phyloP scores from a whole-genome alignment of 2,329 filamentous ascomycete genomes.

The Fusarium sacchari region DNA sequence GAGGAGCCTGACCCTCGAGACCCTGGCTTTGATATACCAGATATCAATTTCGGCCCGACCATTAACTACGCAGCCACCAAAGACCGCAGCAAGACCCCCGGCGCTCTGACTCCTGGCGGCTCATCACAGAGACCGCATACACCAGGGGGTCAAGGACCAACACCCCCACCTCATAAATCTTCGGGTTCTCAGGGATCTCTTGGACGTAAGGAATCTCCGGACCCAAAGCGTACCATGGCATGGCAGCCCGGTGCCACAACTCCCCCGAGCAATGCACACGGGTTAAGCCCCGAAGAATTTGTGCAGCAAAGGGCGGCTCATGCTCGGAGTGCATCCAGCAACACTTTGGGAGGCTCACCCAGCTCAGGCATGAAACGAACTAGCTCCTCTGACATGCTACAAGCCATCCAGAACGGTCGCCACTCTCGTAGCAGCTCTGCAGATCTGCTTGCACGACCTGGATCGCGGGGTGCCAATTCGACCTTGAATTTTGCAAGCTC shows the following conservation, averaged over 20 bases:
- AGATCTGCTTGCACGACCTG: slow-evolving; percentile 61
- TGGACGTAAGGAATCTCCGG: slow-evolving; percentile 59
- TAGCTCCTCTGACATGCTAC: slow-evolving; percentile 53
- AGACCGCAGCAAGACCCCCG: slow-evolving; percentile 47
- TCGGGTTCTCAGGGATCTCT: slow-evolving; percentile 47
- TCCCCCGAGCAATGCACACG: slow-evolving; percentile 58
- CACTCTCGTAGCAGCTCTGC: slow-evolving; percentile 57
- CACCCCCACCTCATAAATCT: slow-evolving; percentile 37
- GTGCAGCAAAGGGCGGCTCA: slow-evolving; percentile 80
- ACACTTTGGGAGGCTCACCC: slow-evolving; percentile 48
- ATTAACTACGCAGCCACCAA: slow-evolving; percentile 66
- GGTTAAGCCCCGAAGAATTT: slow-evolving; percentile 81
- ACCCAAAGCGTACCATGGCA: slow-evolving; percentile 71
- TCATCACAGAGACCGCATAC: slow-evolving; percentile 46
- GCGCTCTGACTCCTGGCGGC: slow-evolving; percentile 8
- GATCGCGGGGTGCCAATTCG: slow-evolving; percentile 67
- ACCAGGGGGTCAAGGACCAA: slow-evolving; percentile 43
- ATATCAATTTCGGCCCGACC: slow-evolving; percentile 88
- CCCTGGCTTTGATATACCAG: slow-evolving; percentile 68
- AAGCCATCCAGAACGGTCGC: slow-evolving; percentile 27
- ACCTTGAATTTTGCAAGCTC: slow-evolving; percentile 59
- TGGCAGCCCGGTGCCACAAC: slow-evolving; percentile 80
- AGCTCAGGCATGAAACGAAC: slow-evolving; percentile 51
- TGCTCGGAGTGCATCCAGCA: slow-evolving; percentile 66
- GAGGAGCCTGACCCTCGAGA: slow-evolving; percentile 42